These are phyloP conservation scores for Colletotrichum caudatum DNA, from an alignment of 2,329 filamentous ascomycete genomes.

Conservation along the genomic window DNA sequence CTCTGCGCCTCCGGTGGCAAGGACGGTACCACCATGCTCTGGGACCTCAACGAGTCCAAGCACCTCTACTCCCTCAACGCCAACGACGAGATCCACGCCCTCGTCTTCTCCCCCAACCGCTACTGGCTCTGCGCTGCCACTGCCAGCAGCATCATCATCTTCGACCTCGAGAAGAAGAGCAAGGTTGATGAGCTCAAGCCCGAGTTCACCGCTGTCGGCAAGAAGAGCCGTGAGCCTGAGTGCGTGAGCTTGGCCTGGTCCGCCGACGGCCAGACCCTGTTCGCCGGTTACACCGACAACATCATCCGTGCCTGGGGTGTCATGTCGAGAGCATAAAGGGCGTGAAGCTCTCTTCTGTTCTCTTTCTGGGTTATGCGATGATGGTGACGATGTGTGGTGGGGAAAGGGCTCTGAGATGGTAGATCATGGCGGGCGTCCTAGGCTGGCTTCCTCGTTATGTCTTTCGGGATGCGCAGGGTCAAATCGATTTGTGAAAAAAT, in stretches of 20 bases:
- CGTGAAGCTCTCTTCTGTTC: conserved; percentile 38
- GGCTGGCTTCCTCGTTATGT: conserved; percentile 61
- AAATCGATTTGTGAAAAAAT: conserved; percentile 43
- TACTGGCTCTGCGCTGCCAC: conserved; percentile 99
- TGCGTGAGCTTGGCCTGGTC: conserved; percentile 97
- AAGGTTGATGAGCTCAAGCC: conserved; percentile 99
- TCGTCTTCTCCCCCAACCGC: conserved; percentile 99
- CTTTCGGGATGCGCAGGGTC: conserved; percentile 56
- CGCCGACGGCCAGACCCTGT: conserved; percentile 98
- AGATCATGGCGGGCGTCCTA: conserved; percentile 62
- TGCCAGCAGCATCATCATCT: conserved; percentile 98
- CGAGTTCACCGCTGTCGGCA: conserved; percentile 94
- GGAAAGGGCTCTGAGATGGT: conserved; percentile 48
- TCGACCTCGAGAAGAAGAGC: conserved; percentile 99
- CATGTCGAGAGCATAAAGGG: conserved; percentile 86
- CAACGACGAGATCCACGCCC: conserved; percentile 99
- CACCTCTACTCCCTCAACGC: conserved; percentile 99
- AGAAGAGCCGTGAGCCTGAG: conserved; percentile 99
- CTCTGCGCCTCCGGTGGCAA: conserved; percentile 99
- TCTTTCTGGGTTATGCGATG: conserved; percentile 42
- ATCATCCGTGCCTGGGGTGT: conserved; percentile 98
- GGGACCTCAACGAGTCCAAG: conserved; percentile 99
- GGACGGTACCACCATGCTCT: conserved; percentile 99
- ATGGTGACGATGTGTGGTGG: conserved; percentile 37
- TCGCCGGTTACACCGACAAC: conserved; percentile 99